phyloP scores from a whole-genome alignment of 805 yeast genomes.

The Saturnispora kantuleensis region DNA sequence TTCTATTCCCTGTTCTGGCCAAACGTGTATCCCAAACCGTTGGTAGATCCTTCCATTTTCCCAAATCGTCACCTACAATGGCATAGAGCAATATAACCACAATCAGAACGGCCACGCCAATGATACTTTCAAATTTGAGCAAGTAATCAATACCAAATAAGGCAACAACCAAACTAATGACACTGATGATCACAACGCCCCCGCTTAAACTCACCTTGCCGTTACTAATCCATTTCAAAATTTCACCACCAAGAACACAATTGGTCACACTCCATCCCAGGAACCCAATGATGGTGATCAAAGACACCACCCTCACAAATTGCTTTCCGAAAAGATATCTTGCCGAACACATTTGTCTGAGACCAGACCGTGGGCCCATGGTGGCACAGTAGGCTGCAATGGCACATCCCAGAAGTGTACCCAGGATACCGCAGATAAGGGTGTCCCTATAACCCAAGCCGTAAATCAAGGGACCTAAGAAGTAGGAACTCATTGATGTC shows the following conservation, averaged over 20 bases:
- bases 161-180: slow-evolving; percentile 55
- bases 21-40: slow-evolving; percentile 27
- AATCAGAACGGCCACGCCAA: slow-evolving; percentile 60
- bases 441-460: slow-evolving; percentile 61
- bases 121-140: slow-evolving; percentile 52
- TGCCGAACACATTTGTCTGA: slow-evolving; percentile 80
- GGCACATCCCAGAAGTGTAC: slow-evolving; percentile 58
- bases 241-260: slow-evolving; percentile 81
- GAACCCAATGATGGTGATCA: slow-evolving; percentile 65
- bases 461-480: slow-evolving; percentile 64
- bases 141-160: slow-evolving; percentile 72
- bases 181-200: slow-evolving; percentile 65
- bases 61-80: slow-evolving; percentile 34
- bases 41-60: slow-evolving; percentile 29
- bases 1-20: slow-evolving; percentile 55
- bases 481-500: slow-evolving; percentile 81
- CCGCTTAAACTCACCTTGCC: slow-evolving; percentile 59
- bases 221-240: slow-evolving; percentile 54
- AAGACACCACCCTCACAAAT: slow-evolving; percentile 66
- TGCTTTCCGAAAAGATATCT: slow-evolving; percentile 79
- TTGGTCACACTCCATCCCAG: slow-evolving; percentile 95
- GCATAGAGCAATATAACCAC: slow-evolving; percentile 63
- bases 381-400: slow-evolving; percentile 76
- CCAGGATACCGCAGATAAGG: slow-evolving; percentile 50
- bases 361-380: slow-evolving; percentile 87